phyloP scores from a whole-genome alignment of 495 filamentous ascomycete species.

The Pseudotulostoma volvatum region DNA sequence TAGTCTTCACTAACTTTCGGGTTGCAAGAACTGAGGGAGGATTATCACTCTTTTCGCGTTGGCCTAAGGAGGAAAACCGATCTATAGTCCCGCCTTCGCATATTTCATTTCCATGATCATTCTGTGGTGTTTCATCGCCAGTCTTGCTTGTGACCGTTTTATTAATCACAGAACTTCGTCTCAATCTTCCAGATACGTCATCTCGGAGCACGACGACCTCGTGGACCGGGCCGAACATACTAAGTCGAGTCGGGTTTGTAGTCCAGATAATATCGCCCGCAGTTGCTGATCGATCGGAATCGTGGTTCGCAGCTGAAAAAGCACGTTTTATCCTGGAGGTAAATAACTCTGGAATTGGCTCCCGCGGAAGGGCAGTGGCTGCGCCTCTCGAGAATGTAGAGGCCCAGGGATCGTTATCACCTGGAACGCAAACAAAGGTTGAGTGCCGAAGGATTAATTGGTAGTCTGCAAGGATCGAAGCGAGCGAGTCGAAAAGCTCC shows the following conservation, averaged over 20 bases:
- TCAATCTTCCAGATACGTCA: constrained; percentile 60
- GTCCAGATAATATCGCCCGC: constrained; percentile 70
- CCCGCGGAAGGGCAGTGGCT: constrained; percentile 53
- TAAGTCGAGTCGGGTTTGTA: constrained; percentile 65
- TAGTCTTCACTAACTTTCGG: constrained; percentile 75
- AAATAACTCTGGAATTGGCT: constrained; percentile 67
- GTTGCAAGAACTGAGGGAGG: constrained; percentile 42
- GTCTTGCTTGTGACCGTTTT: constrained; percentile 10
- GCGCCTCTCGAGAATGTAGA: constrained; percentile 78
- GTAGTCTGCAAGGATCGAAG: constrained; percentile 69
- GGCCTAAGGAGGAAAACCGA: neutral
- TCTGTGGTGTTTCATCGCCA: constrained; percentile 10
- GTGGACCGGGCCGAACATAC: constrained; percentile 68
- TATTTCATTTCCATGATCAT: constrained; percentile 2
- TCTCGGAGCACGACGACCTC: constrained; percentile 79
- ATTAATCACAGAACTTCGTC: constrained; percentile 53
- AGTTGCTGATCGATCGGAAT: constrained; percentile 28
- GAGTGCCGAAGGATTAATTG: constrained; percentile 61
- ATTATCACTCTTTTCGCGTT: constrained; percentile 17
- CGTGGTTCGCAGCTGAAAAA: constrained; percentile 58
- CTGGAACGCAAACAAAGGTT: constrained; percentile 83
- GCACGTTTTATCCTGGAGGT: constrained; percentile 66
- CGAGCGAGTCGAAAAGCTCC: constrained; percentile 79
- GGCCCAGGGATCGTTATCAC: constrained; percentile 89
- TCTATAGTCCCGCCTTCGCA: constrained; percentile 2